Evolutionary conservation across 2,329 filamentous ascomycete species (phyloP).

Genomic region (Fusarium hainanense): DNA sequence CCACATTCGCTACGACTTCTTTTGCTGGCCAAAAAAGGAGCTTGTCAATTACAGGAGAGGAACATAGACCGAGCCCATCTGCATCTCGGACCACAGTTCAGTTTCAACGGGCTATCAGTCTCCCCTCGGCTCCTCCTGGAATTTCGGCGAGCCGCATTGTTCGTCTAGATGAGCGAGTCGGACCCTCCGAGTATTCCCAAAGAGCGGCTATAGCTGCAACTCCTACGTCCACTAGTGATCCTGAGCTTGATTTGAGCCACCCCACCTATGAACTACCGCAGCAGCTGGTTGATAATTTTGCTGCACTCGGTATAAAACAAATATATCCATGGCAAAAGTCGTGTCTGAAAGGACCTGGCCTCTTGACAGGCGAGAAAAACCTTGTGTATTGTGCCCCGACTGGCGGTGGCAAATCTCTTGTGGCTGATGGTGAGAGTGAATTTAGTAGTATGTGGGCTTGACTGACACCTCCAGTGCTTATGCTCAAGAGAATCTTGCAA

Average conservation of each 20-base stretch:
- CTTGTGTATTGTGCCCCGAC: conserved; percentile 85
- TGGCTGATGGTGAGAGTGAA: conserved; percentile 66
- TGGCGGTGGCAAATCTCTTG: conserved; percentile 80
- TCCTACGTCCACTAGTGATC: conserved; percentile 63
- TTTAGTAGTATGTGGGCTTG: neutral
- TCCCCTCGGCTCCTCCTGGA: conserved; percentile 47
- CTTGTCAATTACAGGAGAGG: conserved; percentile 42
- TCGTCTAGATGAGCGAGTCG: conserved; percentile 42
- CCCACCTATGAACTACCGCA: conserved; percentile 70
- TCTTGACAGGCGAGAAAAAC: conserved; percentile 73
- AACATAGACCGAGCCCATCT: conserved; percentile 10
- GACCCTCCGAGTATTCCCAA: conserved; percentile 67
- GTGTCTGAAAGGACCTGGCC: conserved; percentile 74
- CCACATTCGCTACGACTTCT: conserved; percentile 54
- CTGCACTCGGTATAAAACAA: conserved; percentile 72
- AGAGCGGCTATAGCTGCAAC: conserved; percentile 63
- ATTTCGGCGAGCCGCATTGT: conserved; percentile 61
- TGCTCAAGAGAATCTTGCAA: conserved; percentile 77
- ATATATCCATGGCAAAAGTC: conserved; percentile 86
- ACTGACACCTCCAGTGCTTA: conserved; percentile 63
- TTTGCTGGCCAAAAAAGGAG: conserved; percentile 63
- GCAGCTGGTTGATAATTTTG: conserved; percentile 72
- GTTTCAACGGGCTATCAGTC: conserved; percentile 51
- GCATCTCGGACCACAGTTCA: conserved; percentile 28
- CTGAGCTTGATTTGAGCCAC: conserved; percentile 71